phyloP scores from a whole-genome alignment of 176 grass and related monocot genomes.

The Saccharum officinarum region DNA sequence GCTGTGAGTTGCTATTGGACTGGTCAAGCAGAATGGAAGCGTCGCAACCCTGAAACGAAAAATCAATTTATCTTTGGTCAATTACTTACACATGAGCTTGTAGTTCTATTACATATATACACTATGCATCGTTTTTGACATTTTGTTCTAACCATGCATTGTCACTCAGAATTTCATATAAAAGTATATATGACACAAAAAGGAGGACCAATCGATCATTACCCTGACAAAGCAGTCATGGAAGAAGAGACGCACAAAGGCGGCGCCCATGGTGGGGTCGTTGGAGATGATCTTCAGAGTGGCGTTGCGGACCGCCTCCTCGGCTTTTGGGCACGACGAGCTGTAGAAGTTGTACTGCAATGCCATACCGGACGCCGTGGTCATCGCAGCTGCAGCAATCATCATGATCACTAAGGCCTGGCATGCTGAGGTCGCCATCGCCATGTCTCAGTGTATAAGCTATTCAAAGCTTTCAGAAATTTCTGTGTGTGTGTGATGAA shows the following conservation, averaged over 20 bases:
- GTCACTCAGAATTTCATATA: not conserved
- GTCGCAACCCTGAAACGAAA: constrained; percentile 43
- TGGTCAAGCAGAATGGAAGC: constrained; percentile 49
- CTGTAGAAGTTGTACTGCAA: constrained; percentile 7
- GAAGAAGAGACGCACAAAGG: not conserved
- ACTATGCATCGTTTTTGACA: too few species aligned
- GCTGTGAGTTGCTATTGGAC: not conserved
- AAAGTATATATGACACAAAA: not conserved
- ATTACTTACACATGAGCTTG: too few species aligned
- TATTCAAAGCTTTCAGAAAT: too few species aligned
- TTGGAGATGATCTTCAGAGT: not conserved
- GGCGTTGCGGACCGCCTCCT: too few species aligned
- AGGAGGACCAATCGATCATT: not conserved
- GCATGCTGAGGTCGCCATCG: not conserved
- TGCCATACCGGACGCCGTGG: not conserved
- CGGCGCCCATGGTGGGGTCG: constrained; percentile 3
- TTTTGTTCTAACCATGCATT: not conserved
- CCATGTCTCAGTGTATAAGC: too few species aligned
- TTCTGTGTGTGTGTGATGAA: too few species aligned
- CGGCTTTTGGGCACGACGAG: not conserved
- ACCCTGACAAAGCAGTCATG: constrained; percentile 9
- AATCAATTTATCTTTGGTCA: not conserved
- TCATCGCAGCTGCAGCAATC: not conserved
- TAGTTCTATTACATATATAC: too few species aligned
- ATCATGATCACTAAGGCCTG: not conserved